Evolutionary conservation across 257 asterid species (phyloP), one percentile per base, ranked within the genome.

Genomic region (Solanum appendiculatum): DNA sequence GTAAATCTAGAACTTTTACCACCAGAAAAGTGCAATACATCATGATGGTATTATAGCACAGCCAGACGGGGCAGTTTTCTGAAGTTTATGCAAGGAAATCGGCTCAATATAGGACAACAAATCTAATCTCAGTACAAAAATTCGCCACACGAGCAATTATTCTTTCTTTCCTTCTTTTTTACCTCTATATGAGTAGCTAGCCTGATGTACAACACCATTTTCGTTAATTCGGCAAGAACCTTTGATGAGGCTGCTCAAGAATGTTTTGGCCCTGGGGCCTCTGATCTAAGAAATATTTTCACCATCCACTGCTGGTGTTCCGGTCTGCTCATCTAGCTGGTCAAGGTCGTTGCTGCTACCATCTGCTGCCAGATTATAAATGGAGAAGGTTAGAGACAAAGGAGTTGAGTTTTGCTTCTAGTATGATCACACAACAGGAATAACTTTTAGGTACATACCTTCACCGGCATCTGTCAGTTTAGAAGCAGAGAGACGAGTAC

Each of bases 401-500:
- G 40, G 68, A 23, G 18, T 29, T 23, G 31, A 81, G 68, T 29
- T 80, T 80, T 29, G 42, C 68, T 48, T 73, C 29, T 68, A 48
- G 36, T 51, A 72, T 73, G 82, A 27, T 31, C 40, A 33, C 11
- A 40, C 6, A 33, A 56, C 4, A 21, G 8, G 27, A 77, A 23
- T 51, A 31, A 69, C 70, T 68, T 56, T 46, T 75, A 77, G 7
- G 16, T n/a, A 64, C 37, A 73, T 87, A 93, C 97, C 97, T 93
- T 92, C 94, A 46, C 80, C 91, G 9, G 95, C 93, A 29, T 81
- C 85, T 29, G 44, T 81, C 31, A 81, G 85, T 48, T 58, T 18
- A 87, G 94, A 92, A 42, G 91, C 91, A 23, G 98, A 92, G 83
- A 93, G 93, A n/a, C 91, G 89, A 46, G 95, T 69, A 58, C 94